These are phyloP conservation scores for Vitis labrusca DNA, from an alignment of 164 flowering plant genomes.

Conservation along the genomic window DNA sequence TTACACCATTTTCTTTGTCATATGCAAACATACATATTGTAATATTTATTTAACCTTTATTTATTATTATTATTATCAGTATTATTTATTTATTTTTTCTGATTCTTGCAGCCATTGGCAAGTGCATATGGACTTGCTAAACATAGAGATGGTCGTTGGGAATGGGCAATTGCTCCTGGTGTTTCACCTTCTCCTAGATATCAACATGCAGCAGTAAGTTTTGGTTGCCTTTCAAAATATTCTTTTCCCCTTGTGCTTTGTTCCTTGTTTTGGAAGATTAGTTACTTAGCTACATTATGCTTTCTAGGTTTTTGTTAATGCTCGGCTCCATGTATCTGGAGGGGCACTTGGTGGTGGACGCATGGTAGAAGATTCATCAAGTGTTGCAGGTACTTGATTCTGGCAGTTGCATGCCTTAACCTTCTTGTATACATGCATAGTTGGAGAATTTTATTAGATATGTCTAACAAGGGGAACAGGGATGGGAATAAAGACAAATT, in stretches of 20 bases:
- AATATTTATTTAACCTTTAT: not conserved
- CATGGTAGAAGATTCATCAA: slow-evolving; percentile 98
- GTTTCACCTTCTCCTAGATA: slow-evolving; percentile 99
- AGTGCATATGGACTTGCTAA: slow-evolving; percentile 99
- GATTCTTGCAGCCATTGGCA: slow-evolving; percentile 70
- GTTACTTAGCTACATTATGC: not conserved
- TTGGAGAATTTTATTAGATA: not conserved
- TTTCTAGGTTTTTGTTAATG: slow-evolving; percentile 94
- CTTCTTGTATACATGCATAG: not conserved
- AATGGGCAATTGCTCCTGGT: slow-evolving; percentile 99
- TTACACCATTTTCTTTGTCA: too few species aligned
- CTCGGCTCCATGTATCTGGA: slow-evolving; percentile 98
- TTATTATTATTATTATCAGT: not conserved
- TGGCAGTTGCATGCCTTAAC: not conserved
- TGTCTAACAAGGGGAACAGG: not conserved
- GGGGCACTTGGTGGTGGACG: slow-evolving; percentile 99
- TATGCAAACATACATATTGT: not conserved
- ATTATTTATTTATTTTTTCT: not conserved
- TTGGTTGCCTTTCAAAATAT: not conserved
- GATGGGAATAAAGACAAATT: not conserved
- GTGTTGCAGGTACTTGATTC: slow-evolving; percentile 79
- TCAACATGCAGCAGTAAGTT: slow-evolving; percentile 98
- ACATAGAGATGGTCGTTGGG: slow-evolving; percentile 99
- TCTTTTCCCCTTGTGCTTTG: not conserved
- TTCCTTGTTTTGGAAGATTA: not conserved